phyloP scores from a whole-genome alignment of 257 asterid species.

The Fraxinus pennsylvanica region DNA sequence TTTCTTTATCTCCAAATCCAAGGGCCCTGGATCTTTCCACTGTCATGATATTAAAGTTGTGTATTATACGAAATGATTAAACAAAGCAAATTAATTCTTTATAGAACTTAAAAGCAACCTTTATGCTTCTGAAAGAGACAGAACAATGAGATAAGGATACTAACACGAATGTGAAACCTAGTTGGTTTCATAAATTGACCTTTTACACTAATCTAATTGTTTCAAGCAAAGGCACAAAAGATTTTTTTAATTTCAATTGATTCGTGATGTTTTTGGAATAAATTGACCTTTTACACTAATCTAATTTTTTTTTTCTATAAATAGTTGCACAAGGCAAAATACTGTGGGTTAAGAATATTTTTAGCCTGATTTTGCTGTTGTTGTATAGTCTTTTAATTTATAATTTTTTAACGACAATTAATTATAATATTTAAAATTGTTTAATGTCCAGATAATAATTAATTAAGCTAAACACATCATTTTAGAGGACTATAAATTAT shows the following conservation, averaged over 20 bases:
- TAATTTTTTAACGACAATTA: not conserved
- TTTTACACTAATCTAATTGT: not conserved
- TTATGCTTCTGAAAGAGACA: conserved; percentile 24
- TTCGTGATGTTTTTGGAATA: conserved; percentile 25
- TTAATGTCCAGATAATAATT: not conserved
- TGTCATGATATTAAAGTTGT: not conserved
- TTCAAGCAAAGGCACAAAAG: not conserved
- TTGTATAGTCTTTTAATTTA: not conserved
- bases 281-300: too few relatives aligned
- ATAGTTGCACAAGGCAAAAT: conserved; percentile 37
- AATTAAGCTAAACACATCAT: conserved; percentile 1
- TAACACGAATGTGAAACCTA: conserved; percentile 25
- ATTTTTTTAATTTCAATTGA: not conserved
- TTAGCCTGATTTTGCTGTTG: conserved; percentile 29
- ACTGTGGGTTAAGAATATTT: conserved; percentile 31
- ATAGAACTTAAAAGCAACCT: conserved; percentile 36
- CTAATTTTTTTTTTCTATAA: not conserved
- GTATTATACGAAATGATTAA: conserved; percentile 27
- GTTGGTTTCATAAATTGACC: conserved; percentile 36
- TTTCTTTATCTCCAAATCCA: conserved; percentile 22
- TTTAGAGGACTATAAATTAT: not conserved
- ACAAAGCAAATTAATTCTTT: conserved; percentile 24
- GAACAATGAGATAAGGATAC: conserved; percentile 47
- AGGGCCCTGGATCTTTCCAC: not conserved
- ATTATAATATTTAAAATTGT: not conserved